Percentiles rank a stretch among this genome's conserved stretches.
These are phyloP conservation scores for Kodamaea nitidulidarum DNA, from an alignment of 805 yeast species.

Conservation along the genomic window DNA sequence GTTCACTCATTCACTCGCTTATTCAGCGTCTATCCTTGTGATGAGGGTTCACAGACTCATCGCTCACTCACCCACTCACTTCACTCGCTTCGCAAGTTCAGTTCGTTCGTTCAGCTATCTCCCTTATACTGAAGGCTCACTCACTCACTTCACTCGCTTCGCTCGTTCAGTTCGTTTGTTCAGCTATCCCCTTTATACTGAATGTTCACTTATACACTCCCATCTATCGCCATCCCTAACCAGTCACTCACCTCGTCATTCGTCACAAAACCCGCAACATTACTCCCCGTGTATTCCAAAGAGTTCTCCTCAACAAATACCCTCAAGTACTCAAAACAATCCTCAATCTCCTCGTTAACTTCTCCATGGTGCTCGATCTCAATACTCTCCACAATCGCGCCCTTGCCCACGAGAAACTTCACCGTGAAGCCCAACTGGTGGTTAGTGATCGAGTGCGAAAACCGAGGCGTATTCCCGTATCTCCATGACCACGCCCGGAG, in stretches of 20 bases:
- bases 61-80: no score
- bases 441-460: conserved; percentile 47
- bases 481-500: conserved; percentile 68
- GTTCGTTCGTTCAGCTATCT: no score
- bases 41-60: no score
- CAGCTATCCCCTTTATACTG: no score
- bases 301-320: conserved; percentile 17
- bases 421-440: conserved; percentile 29
- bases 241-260: conserved; percentile 44
- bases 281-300: conserved; percentile 37
- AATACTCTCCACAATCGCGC: conserved; percentile 23
- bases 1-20: no score
- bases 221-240: conserved; percentile 45
- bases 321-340: conserved; percentile 33
- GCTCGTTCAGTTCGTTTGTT: no score
- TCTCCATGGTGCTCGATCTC: conserved; percentile 1
- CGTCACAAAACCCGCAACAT: conserved; percentile 41
- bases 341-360: conserved; percentile 10
- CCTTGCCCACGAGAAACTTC: conserved; percentile 46
- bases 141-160: no score
- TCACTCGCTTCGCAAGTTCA: no score
- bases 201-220: conserved; percentile 23
- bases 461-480: conserved; percentile 73
- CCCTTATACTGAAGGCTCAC: no score
- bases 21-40: no score